phyloP scores from a whole-genome alignment of 2,329 filamentous ascomycete genomes.

The Lachnellula hyalina region DNA sequence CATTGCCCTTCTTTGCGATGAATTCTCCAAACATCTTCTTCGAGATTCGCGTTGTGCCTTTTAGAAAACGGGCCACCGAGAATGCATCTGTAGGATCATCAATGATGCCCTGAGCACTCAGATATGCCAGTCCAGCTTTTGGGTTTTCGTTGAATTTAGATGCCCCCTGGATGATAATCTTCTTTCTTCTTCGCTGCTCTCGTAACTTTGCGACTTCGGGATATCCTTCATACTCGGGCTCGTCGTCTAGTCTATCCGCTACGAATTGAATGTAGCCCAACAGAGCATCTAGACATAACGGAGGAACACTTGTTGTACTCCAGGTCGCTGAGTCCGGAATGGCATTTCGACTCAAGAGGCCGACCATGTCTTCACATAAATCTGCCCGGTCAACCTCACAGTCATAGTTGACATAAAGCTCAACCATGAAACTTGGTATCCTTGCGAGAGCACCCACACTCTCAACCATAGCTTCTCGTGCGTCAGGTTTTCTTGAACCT shows the following conservation, averaged over 20 bases:
- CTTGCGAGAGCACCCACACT: slow-evolving; percentile 86
- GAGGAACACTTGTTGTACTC: slow-evolving; percentile 98
- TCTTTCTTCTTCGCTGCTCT: slow-evolving; percentile 74
- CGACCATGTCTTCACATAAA: slow-evolving; percentile 92
- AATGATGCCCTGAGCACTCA: slow-evolving; percentile 83
- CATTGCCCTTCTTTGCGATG: slow-evolving; percentile 85
- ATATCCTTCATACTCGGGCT: slow-evolving; percentile 57
- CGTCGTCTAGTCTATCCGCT: slow-evolving; percentile 74
- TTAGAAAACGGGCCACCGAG: slow-evolving; percentile 81
- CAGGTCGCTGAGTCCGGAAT: slow-evolving; percentile 96
- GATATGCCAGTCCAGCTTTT: slow-evolving; percentile 79
- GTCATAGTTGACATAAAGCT: slow-evolving; percentile 97
- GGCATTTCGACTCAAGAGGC: slow-evolving; percentile 85
- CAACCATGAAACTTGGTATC: slow-evolving; percentile 91
- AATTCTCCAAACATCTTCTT: slow-evolving; percentile 91
- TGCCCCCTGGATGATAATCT: slow-evolving; percentile 80
- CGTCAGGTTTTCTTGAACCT: slow-evolving; percentile 85
- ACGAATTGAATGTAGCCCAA: slow-evolving; percentile 89
- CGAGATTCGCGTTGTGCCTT: slow-evolving; percentile 79
- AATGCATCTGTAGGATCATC: slow-evolving; percentile 65
- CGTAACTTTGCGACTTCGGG: slow-evolving; percentile 61
- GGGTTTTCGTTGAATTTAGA: slow-evolving; percentile 94
- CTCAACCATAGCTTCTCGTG: slow-evolving; percentile 96
- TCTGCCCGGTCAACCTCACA: slow-evolving; percentile 89
- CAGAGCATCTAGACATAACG: slow-evolving; percentile 86